Percentiles rank a stretch among this genome's conserved stretches.
phyloP scores from a whole-genome alignment of 2,329 filamentous ascomycete species.

The Botrytis hyacinthi region DNA sequence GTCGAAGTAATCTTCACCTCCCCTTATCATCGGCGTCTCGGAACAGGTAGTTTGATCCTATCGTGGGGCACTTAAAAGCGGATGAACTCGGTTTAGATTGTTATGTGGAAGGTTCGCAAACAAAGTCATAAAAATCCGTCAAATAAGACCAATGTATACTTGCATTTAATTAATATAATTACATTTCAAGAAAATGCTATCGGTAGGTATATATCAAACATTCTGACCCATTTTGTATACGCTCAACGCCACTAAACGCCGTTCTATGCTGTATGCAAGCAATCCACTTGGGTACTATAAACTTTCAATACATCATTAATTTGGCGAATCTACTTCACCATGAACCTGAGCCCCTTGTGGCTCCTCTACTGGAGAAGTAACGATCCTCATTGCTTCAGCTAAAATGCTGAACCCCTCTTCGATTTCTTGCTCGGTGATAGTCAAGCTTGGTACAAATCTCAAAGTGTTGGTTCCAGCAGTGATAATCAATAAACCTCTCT shows the following conservation, averaged over 20 bases:
- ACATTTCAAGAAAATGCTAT: neutral
- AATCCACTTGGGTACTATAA: neutral
- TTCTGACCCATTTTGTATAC: conserved; percentile 2
- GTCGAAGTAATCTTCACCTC: neutral
- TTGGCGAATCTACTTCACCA: conserved; percentile 35
- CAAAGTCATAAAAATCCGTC: neutral
- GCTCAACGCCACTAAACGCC: conserved; percentile 7
- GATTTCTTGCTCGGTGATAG: conserved; percentile 79
- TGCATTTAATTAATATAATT: neutral
- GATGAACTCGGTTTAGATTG: neutral
- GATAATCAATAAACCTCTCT: conserved; percentile 85
- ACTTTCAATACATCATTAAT: conserved; percentile 22
- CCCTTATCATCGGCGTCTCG: neutral
- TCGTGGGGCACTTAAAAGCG: neutral
- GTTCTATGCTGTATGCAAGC: neutral
- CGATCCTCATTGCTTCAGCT: conserved; percentile 56
- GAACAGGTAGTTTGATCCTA: neutral
- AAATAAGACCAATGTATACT: neutral
- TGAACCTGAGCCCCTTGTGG: conserved; percentile 27
- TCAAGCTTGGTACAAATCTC: conserved; percentile 84
- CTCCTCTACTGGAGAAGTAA: conserved; percentile 22
- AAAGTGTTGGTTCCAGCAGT: conserved; percentile 91
- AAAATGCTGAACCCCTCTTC: conserved; percentile 73
- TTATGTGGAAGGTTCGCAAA: neutral
- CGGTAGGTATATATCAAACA: neutral